These are phyloP conservation scores for Pseudogymnoascus sp. DNA, from an alignment of 2,329 filamentous ascomycete species.

Conservation along the genomic window DNA sequence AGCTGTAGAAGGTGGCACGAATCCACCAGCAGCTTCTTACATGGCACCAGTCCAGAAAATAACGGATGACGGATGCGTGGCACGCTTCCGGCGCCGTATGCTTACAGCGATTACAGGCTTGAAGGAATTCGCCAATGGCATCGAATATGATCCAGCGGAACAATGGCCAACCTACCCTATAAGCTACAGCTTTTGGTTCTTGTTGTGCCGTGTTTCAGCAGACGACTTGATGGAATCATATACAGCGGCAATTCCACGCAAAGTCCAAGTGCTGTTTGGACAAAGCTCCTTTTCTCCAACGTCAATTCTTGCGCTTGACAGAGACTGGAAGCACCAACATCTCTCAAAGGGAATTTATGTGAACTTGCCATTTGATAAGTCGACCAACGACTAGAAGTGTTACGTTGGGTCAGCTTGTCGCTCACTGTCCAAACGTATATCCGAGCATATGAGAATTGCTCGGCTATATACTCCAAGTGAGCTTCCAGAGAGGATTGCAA, in stretches of 20 bases:
- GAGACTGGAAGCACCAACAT: background rate
- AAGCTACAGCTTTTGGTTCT: background rate
- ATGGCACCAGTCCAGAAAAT: background rate
- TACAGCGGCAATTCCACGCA: background rate
- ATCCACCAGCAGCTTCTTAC: background rate
- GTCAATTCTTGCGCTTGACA: background rate
- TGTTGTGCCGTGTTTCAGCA: background rate
- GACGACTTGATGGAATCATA: background rate
- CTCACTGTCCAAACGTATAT: background rate
- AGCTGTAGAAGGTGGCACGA: background rate
- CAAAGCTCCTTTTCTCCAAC: background rate
- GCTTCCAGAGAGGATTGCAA: background rate
- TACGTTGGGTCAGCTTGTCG: background rate
- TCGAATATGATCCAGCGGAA: background rate
- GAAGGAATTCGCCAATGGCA: background rate
- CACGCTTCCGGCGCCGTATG: background rate
- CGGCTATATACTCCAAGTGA: background rate
- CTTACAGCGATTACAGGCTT: background rate
- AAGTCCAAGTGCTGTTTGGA: background rate
- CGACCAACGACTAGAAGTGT: background rate
- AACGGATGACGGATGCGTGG: background rate
- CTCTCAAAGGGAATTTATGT: background rate
- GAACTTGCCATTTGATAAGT: background rate
- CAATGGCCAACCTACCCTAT: background rate
- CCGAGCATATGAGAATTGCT: background rate